These are phyloP conservation scores for Teunomyces pallodes DNA, from an alignment of 805 yeast species.

Conservation along the genomic window DNA sequence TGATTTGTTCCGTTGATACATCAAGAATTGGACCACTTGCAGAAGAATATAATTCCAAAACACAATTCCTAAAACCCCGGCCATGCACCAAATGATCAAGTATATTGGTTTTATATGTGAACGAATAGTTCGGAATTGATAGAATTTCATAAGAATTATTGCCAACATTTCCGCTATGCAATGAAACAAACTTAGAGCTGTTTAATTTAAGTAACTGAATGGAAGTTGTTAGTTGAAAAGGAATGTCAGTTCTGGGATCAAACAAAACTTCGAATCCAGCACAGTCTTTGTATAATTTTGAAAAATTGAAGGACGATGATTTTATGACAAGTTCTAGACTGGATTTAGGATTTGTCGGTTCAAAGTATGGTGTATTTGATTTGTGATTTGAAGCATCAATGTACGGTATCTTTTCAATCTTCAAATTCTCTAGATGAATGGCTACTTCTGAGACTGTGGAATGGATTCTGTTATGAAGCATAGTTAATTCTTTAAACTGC, in stretches of 20 bases:
- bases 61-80: constrained; percentile 35
- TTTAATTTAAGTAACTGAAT: constrained; percentile 30
- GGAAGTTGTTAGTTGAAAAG: constrained; percentile 33
- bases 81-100: constrained; percentile 32
- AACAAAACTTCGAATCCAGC: constrained; percentile 43
- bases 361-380: constrained; percentile 20
- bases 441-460: constrained; percentile 22
- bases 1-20: constrained; percentile 29
- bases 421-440: constrained; percentile 25
- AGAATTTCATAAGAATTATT: constrained; percentile 26
- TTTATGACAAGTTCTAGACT: constrained; percentile 23
- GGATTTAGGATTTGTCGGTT: constrained; percentile 18
- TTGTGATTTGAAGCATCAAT: constrained; percentile 20
- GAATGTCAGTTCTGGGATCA: constrained; percentile 26
- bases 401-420: constrained; percentile 30
- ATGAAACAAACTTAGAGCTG: constrained; percentile 13
- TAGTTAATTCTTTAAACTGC: not conserved
- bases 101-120: constrained; percentile 35
- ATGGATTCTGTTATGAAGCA: constrained; percentile 18
- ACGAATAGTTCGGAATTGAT: constrained; percentile 33
- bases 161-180: constrained; percentile 5
- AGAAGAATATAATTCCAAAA: constrained; percentile 36
- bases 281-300: constrained; percentile 19
- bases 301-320: constrained; percentile 24
- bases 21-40: constrained; percentile 40